Conservation (phyloP, 768 basidiomycete species). For the Russula sp. region DNA sequence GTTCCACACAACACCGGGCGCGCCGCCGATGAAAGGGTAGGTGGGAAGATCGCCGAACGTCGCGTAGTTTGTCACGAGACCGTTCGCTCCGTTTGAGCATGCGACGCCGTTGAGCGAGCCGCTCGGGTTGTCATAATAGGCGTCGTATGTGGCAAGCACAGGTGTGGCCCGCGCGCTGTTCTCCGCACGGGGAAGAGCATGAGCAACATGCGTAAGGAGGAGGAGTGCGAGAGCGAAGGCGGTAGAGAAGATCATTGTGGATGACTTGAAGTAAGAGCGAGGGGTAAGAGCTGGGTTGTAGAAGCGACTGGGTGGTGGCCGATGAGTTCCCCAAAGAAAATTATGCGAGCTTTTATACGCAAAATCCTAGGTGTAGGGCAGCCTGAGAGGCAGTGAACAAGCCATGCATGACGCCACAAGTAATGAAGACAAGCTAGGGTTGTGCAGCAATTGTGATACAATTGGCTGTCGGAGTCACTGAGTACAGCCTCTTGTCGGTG, state of each 20-base stretch:
- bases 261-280: neutral
- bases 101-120: conserved; percentile 44
- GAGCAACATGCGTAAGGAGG: neutral
- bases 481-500: no score
- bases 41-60: conserved; percentile 52
- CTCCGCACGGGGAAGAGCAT: neutral
- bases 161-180: no score
- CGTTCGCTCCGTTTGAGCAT: conserved; percentile 54
- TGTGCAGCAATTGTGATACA: no score
- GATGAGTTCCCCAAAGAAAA: neutral
- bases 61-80: conserved; percentile 46
- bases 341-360: conserved; percentile 1
- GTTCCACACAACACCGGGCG: conserved; percentile 49
- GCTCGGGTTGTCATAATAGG: conserved; percentile 46
- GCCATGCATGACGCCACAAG: no score
- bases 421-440: no score
- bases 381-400: no score
- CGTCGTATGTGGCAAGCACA: conserved; percentile 40
- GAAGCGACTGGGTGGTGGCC: neutral
- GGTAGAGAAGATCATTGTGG: conserved; percentile 4
- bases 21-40: conserved; percentile 62
- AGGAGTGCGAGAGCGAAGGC: conserved; percentile 1
- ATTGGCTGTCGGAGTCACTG: no score
- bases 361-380: neutral
- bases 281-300: neutral